These are phyloP conservation scores for Mucor lusitanicus DNA, from an alignment of 371 early-diverging fungal genomes.

Conservation along the genomic window DNA sequence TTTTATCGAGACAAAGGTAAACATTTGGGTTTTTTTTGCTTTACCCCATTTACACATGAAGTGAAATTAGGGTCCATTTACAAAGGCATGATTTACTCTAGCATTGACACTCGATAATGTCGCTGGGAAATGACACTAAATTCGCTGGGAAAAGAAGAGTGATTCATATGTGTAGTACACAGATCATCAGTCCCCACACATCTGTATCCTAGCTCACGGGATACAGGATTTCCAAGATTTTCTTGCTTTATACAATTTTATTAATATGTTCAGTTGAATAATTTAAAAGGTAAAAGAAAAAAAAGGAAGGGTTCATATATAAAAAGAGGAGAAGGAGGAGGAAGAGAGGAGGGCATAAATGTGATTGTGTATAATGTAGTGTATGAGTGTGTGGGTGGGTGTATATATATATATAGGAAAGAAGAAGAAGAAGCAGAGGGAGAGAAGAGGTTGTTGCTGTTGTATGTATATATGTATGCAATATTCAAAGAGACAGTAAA, in stretches of 20 bases:
- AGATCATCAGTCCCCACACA: not conserved
- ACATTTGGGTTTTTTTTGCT: no score
- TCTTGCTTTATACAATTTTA: not conserved
- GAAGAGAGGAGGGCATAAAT: not conserved
- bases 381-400: not conserved
- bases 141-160: not conserved
- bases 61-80: not conserved
- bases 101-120: no score
- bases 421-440: not conserved
- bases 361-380: not conserved
- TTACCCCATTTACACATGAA: not conserved
- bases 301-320: not conserved
- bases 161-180: conserved; percentile 5
- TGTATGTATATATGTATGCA: not conserved
- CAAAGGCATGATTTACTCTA: no score
- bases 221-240: not conserved
- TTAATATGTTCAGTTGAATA: not conserved
- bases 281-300: not conserved
- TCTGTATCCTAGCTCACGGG: not conserved
- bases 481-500: not conserved
- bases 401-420: not conserved
- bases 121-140: not conserved
- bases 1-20: no score
- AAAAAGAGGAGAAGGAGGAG: not conserved
- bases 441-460: not conserved